Evolutionary conservation across 1,139 yeast species (phyloP), one percentile per base, ranked within the genome.

Genomic region (Debaryomyces udenii): DNA sequence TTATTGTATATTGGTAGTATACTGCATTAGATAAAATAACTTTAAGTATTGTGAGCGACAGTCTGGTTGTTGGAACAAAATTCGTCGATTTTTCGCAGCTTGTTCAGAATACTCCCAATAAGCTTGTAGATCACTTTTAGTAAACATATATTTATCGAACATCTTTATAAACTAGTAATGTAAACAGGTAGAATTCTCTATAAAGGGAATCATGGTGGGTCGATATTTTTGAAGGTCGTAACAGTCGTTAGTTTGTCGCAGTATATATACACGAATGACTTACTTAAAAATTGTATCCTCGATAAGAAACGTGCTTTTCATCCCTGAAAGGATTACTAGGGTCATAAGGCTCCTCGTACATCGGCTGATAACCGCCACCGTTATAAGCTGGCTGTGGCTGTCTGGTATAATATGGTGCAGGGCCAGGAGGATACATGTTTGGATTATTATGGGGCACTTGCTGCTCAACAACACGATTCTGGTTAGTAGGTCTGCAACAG

Each of bases 341-440:
- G 3, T 37, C 43, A 6, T n/a, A n/a, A 9, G 11, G 20, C 11
- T 14, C 31, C 4, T 15, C 34, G 6, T 40, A 49, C 11, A 44
- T 44, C 11, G 51, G 52, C 29, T 45, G 48, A 33, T 47, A 46
- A 4, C 52, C 51, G 35, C 41, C 36, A 9, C 42, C 43, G 28
- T 40, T 40, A 38, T 48, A 44, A 10, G 48, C 47, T 13, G 48
- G 47, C 30, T 40, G 43, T 2, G 48, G 44, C 15, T 39, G 29
- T n/a, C 43, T 26, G 9, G 50, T 40, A 33, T 40, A 40, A 9
- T 37, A 20, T 11, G 62, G 64, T 17, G 61, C 52, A 1, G 58
- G 54, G 6, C 62, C 58, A 4, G 62, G 63, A 4, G 62, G 63
- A 48, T 71, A 70, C 76, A 70, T 70, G 45, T 68, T 61, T 16